phyloP scores from a whole-genome alignment of 495 filamentous ascomycete species.

The Coniosporium apollinis region DNA sequence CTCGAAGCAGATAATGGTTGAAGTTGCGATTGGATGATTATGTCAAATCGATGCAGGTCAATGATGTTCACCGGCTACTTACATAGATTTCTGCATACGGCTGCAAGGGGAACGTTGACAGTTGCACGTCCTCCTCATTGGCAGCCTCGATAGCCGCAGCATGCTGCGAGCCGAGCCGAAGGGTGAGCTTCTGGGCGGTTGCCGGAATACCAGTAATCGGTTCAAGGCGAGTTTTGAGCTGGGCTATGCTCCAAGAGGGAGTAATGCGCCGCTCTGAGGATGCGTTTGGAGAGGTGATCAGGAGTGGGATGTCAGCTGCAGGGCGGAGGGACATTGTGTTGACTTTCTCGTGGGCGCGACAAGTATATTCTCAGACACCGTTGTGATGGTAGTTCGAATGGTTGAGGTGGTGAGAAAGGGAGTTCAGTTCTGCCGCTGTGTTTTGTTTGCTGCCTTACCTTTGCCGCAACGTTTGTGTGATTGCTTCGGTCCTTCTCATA shows the following conservation, averaged over 20 bases:
- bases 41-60: too few species aligned
- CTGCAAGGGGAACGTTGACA: conserved; percentile 45
- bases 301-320: conserved; percentile 67
- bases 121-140: conserved; percentile 48
- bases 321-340: conserved; percentile 30
- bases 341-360: too few species aligned
- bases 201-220: conserved; percentile 87
- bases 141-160: conserved; percentile 40
- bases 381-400: conserved; percentile 5
- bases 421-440: too few species aligned
- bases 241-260: conserved; percentile 77
- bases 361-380: too few species aligned
- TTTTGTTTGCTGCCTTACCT: too few species aligned
- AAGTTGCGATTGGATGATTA: too few species aligned
- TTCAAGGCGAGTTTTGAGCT: conserved; percentile 79
- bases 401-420: background rate
- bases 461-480: too few species aligned
- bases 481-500: too few species aligned
- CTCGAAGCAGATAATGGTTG: too few species aligned
- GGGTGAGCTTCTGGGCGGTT: conserved; percentile 51
- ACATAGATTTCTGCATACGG: conserved; percentile 65
- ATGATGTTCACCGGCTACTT: too few species aligned
- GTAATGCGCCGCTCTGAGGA: conserved; percentile 76
- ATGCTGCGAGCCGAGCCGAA: conserved; percentile 40
- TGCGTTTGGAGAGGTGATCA: conserved; percentile 60